Evolutionary conservation across 1,284 basidiomycete genomes (phyloP), one percentile per base, ranked within the genome.

Genomic region (Hortiboletus rubellus): DNA sequence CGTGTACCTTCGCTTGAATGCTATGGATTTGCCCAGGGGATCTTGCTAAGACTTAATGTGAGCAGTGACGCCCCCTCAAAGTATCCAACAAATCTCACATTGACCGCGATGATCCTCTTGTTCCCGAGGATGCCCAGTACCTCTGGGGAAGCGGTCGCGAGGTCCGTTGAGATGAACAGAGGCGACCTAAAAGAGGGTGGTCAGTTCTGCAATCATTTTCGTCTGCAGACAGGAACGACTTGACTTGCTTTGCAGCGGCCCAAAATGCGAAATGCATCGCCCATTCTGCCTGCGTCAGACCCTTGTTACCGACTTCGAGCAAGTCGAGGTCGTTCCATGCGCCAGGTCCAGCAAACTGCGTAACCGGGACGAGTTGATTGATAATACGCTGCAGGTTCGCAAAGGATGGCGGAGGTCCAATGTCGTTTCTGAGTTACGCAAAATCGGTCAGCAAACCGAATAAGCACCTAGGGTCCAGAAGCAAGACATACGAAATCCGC

Each of bases 241-340:
- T 46, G 4, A 40, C 60, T 50, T 46, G 18, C 60, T 62, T 62
- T 30, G 53, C 52, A n/a, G 53, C 47, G 36, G 60, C 56, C 79
- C 79, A 81, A 54, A 80, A 80, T 1, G 77, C 76, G 49, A 81
- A 81, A 54, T 82, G 79, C 11, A 75, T 79, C 52, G 76, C 75
- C 61, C 80, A 79, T 54, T 81, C 80, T 3, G 64, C 69, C 14
- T 60, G 53, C 1, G 77, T 77, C 31, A 82, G 58, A 6, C 76
- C 79, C 7, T 63, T 52, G 58, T 81, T 80, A 8, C 80, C 79
- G 22, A 81, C 79, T 59, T 82, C 77, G 31, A 81, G 69, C 66
- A 81, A 64, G 61, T 81, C 79, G 24, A 81, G 69, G 62, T 81
- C 78, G 59, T 80, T 80, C 75, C 74, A 80, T 40, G 68, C 74